Conservation (phyloP, 768 basidiomycete species). For the Pleurotus platypus region DNA sequence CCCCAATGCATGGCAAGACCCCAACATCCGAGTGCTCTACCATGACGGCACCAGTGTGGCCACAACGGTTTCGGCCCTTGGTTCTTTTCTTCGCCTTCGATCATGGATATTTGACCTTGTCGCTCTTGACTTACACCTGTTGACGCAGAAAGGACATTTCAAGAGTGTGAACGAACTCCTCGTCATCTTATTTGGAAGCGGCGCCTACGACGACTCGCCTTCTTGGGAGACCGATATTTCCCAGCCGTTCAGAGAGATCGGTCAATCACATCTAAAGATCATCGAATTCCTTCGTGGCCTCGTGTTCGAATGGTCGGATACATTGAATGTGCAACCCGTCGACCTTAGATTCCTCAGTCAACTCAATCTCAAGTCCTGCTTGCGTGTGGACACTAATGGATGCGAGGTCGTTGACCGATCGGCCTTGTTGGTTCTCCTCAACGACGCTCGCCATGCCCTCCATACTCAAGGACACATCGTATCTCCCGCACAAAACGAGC, state of each 20-base stretch:
- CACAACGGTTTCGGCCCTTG: conserved; percentile 65
- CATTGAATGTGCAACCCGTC: conserved; percentile 51
- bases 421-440: conserved; percentile 68
- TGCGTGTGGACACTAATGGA: conserved; percentile 63
- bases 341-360: conserved; percentile 62
- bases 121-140: conserved; percentile 84
- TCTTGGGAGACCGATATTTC: conserved; percentile 47
- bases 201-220: conserved; percentile 33
- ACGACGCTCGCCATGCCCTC: conserved; percentile 52
- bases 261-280: conserved; percentile 80
- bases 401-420: conserved; percentile 82
- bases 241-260: conserved; percentile 65
- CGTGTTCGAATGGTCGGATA: conserved; percentile 87
- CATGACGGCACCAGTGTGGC: conserved; percentile 65
- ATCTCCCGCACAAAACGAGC: conserved; percentile 58
- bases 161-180: conserved; percentile 74
- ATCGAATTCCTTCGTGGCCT: conserved; percentile 87
- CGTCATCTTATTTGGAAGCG: conserved; percentile 76
- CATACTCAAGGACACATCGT: conserved; percentile 67
- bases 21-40: conserved; percentile 62
- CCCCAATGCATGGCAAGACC: conserved; percentile 45
- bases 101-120: conserved; percentile 83
- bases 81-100: conserved; percentile 77
- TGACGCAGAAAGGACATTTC: conserved; percentile 73
- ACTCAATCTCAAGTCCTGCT: conserved; percentile 67